Conservation (phyloP, 768 basidiomycete genomes). For the Termitomyces eurrhizus region DNA sequence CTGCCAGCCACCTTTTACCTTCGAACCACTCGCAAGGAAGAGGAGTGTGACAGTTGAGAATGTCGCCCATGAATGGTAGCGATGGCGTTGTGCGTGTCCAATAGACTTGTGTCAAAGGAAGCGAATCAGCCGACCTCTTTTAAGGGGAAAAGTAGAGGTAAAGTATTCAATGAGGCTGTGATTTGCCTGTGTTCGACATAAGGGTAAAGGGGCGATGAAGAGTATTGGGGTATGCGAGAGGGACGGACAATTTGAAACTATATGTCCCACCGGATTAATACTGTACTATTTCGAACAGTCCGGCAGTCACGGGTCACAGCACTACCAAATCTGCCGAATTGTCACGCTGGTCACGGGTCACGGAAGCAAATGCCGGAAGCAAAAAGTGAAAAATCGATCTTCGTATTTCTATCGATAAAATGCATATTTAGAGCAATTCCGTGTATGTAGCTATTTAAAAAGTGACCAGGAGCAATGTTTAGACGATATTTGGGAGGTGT, state of each 20-base stretch:
- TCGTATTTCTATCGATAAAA: too few species aligned
- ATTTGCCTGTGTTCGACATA: conserved; percentile 13
- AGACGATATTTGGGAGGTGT: too few species aligned
- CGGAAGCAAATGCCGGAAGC: too few species aligned
- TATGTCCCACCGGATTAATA: conserved; percentile 14
- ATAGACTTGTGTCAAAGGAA: conserved; percentile 13
- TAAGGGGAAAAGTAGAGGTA: conserved; percentile 14
- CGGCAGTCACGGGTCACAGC: too few species aligned
- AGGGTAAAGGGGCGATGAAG: conserved; percentile 11
- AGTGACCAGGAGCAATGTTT: too few species aligned
- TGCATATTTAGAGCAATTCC: too few species aligned
- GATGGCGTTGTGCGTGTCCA: conserved; percentile 15
- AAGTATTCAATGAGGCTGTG: conserved; percentile 19
- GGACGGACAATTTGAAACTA: conserved; percentile 12
- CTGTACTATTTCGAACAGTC: too few species aligned
- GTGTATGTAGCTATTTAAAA: too few species aligned
- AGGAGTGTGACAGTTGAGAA: conserved; percentile 9
- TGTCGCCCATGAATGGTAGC: conserved; percentile 15
- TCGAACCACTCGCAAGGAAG: conserved; percentile 9
- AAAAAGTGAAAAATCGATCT: too few species aligned
- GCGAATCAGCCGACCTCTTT: conserved; percentile 1
- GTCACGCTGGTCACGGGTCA: too few species aligned
- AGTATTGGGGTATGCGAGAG: conserved; percentile 19
- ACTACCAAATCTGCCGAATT: too few species aligned
- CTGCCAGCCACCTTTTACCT: conserved; percentile 6